Base-by-base conservation (phyloP, 73 alveolate species). In the Urostyla sp. region DNA sequence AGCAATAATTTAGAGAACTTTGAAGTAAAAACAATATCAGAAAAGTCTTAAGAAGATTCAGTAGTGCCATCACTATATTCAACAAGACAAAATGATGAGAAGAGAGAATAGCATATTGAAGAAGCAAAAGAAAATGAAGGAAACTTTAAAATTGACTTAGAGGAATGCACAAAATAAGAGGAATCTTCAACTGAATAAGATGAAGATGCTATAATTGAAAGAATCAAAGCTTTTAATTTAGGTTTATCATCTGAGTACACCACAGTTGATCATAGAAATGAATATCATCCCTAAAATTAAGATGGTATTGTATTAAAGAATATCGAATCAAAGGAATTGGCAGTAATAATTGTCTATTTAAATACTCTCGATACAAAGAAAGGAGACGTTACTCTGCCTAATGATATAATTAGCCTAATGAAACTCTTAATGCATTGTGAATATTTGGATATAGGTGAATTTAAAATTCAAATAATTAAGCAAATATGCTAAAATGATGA, bases 391-490 rank as follows among this genome's bases (percentile, higher is more conserved):
- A 51, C 15, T 21, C 13, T 56, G 45, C 87, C 87, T 4, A 3
- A 18, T 1, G 74, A 57, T 8, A 21, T 77, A 8, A 35, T 18
- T 23, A 34, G 34, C 23, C 73, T 53, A 38, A 59, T 59, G 55
- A 67, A 77, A 24, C 80, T 77, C n/a, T 59, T 77, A 13, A 59
- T 37, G 57, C 57, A 52, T n/a, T 52, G 72, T 16, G 88, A 77
- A 21, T 77, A 77, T 48, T 45, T 77, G 2, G 80, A 72, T 0
- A 6, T 77, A 27, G 80, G 43, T 37, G 30, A 59, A 54, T 31
- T 75, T 52, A 54, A 26, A 43, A 60, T 35, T 3, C 27, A 28
- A 2, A 49, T 59, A 18, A 45, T 66, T 1, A 8, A 20, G 5
- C 40, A 73, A 51, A 57, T 77, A 6, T 27, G 35, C 23, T 40